Evolutionary conservation across 495 filamentous ascomycete genomes (phyloP).

Genomic region (Penicillium riverlandense): DNA sequence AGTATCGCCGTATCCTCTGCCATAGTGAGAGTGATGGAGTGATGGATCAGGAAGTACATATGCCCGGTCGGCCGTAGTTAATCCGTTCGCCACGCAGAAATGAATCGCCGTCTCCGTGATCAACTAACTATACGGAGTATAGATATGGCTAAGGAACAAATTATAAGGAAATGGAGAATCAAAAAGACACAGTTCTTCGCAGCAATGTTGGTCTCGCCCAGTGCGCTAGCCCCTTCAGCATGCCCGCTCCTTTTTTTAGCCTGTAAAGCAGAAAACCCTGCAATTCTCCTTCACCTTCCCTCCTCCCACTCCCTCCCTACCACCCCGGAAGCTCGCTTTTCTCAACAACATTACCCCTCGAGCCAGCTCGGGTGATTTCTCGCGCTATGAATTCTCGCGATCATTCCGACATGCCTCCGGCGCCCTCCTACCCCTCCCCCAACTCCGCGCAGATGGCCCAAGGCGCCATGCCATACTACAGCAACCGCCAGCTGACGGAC

Average conservation of each 20-base stretch:
- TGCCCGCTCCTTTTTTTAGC: conserved; percentile 33
- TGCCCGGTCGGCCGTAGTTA: conserved; percentile 18
- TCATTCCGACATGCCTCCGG: conserved; percentile 41
- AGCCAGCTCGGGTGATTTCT: conserved; percentile 5
- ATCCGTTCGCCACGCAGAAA: conserved; percentile 45
- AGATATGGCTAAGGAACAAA: conserved; percentile 18
- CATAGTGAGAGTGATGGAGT: no score
- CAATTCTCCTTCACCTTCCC: conserved; percentile 22
- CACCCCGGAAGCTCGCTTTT: conserved; percentile 22
- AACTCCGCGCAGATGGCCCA: conserved; percentile 43
- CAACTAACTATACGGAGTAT: conserved; percentile 13
- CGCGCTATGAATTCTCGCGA: conserved; percentile 39
- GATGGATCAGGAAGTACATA: no score
- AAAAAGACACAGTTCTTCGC: conserved; percentile 5
- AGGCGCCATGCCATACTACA: conserved; percentile 39
- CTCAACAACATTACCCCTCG: conserved; percentile 7
- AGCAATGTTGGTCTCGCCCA: conserved; percentile 30
- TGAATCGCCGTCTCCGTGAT: conserved; percentile 39
- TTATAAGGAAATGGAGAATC: conserved; percentile 15
- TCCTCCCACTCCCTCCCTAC: conserved; percentile 25
- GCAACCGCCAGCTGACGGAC: conserved; percentile 39
- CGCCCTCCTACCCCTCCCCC: conserved; percentile 41
- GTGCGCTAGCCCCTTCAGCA: conserved; percentile 37
- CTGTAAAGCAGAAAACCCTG: conserved; percentile 33
- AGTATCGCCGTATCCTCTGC: no score